Evolutionary conservation across 2,329 filamentous ascomycete species (phyloP), one percentile per base, ranked within the genome.

Genomic region (Phialophora verrucosa): DNA sequence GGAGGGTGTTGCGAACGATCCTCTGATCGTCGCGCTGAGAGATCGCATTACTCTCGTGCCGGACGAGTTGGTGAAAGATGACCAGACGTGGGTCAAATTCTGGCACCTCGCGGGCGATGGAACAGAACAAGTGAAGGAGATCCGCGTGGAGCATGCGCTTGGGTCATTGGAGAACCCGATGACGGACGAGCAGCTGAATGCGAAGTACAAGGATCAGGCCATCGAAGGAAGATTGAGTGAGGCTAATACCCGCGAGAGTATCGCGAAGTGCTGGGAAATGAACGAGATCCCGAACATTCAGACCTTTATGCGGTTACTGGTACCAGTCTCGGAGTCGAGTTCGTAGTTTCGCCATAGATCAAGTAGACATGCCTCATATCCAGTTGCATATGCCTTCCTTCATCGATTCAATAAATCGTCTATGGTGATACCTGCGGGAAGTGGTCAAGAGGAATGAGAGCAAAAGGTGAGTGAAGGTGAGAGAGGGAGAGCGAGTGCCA

Each of bases 11-110:
- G 49, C 25, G 11, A 29, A 51, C 25, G 20, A 12, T 51, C 12
- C 49, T 8, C 49, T 51, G 20, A 51, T 25, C 11, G 14, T 51
- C 25, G 20, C 17, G 10, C 49, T 51, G 20, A 27, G 49, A 17
- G 11, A 29, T 51, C 25, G 49, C 49, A 12, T 25, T 20, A 51
- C 49, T 51, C 49, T 51, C 49, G 25, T 51, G 8, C 49, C 25
- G 11, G 49, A 51, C 49, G 49, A 51, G 49, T 2, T 8, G 12
- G 20, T 51, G 1, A 27, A 51, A 7, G 49, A 29, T 51, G 49
- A 51, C 23, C 49, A 51, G 49, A 51, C 49, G 10, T 12, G 49
- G 12, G 25, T 51, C 49, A 51, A 51, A 51, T 51, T 51, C 49
- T 27, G 49, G 49, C 27, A 51, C 49, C 4, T 29, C 10, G 25